Conservation (phyloP, 1,284 basidiomycete genomes). For the Papiliotrema laurentii region DNA sequence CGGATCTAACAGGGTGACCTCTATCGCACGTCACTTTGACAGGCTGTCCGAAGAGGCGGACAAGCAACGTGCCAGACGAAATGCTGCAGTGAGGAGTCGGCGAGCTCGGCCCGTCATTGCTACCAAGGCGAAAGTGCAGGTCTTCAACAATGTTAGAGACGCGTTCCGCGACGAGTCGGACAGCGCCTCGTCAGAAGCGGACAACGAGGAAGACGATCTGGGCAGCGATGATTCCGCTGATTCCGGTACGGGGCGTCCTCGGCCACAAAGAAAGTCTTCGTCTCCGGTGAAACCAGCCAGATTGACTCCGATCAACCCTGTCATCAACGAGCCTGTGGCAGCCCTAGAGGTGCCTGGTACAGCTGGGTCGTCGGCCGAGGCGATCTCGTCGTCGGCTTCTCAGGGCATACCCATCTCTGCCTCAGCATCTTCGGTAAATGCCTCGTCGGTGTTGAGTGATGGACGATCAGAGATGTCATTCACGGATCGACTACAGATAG, state of each 20-base stretch:
- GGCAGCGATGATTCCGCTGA: constrained; percentile 37
- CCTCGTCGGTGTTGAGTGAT: constrained; percentile 26
- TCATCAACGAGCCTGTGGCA: not conserved
- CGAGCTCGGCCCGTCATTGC: constrained; percentile 89
- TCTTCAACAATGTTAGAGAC: constrained; percentile 86
- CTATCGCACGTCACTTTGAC: constrained; percentile 55
- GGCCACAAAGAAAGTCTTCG: constrained; percentile 14
- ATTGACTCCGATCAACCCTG: constrained; percentile 1
- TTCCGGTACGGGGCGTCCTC: constrained; percentile 11
- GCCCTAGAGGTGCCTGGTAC: constrained; percentile 2
- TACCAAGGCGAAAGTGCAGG: constrained; percentile 81
- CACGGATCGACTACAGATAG: constrained; percentile 43
- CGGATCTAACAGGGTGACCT: constrained; percentile 48
- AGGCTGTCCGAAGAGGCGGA: constrained; percentile 53
- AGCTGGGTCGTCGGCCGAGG: not conserved
- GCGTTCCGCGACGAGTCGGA: constrained; percentile 81
- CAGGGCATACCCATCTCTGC: constrained; percentile 11
- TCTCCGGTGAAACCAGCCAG: constrained; percentile 10
- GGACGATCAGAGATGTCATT: constrained; percentile 32
- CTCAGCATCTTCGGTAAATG: constrained; percentile 14
- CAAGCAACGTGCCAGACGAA: constrained; percentile 51
- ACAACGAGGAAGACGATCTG: constrained; percentile 63
- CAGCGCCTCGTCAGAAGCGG: constrained; percentile 72
- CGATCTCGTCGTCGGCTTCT: not conserved
- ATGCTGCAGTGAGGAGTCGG: constrained; percentile 62